Evolutionary conservation across 805 yeast species (phyloP).

Genomic region (Teunomyces panamensis): DNA sequence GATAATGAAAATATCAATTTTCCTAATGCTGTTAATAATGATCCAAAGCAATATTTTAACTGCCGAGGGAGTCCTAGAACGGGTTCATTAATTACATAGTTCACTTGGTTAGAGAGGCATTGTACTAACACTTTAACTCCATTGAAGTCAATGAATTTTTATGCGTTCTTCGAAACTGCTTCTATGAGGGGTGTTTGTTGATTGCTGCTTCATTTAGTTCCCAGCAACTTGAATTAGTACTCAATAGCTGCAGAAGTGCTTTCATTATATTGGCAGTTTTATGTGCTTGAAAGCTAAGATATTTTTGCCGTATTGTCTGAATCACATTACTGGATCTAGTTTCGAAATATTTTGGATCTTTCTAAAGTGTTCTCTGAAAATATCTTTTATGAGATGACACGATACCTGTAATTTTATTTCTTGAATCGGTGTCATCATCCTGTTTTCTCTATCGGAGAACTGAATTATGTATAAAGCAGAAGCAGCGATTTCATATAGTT

Average conservation of each 20-base stretch:
- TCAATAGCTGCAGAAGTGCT: background rate
- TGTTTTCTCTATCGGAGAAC: background rate
- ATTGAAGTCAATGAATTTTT: background rate
- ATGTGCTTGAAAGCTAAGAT: background rate
- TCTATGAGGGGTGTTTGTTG: background rate
- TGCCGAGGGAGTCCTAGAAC: background rate
- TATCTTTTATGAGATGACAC: background rate
- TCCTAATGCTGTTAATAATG: background rate
- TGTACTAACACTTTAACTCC: background rate
- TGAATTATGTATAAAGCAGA: background rate
- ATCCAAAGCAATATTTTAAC: background rate
- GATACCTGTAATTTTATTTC: background rate
- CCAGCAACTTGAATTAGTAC: background rate
- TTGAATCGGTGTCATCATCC: background rate
- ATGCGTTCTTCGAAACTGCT: background rate
- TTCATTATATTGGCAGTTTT: background rate
- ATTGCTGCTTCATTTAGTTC: background rate
- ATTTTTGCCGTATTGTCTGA: background rate
- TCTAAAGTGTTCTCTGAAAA: background rate
- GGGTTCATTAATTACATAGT: background rate
- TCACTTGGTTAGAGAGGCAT: background rate
- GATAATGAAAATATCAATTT: background rate
- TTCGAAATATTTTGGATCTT: background rate
- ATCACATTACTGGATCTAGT: background rate
- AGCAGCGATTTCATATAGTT: background rate